Percentiles rank a stretch among this genome's conserved stretches.
Evolutionary conservation across 1,284 basidiomycete species (phyloP).

Genomic region (Trametes polyzona): DNA sequence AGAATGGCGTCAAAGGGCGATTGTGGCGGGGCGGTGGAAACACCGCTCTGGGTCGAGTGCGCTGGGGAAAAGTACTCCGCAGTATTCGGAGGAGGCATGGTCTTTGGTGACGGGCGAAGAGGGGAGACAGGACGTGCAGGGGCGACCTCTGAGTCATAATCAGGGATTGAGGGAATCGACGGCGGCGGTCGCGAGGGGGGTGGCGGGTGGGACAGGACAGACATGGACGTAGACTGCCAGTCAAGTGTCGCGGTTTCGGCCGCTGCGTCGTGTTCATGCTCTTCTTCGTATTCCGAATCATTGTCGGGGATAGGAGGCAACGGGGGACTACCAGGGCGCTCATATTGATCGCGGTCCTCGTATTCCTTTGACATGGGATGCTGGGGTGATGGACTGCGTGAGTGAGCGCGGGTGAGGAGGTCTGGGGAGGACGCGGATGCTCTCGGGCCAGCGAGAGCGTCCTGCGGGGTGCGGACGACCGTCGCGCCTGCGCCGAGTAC

Average conservation of each 20-base stretch:
- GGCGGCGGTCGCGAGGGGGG: constrained; percentile 35
- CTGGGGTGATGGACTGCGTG: constrained; percentile 20
- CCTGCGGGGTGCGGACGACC: constrained; percentile 75
- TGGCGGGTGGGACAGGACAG: constrained; percentile 41
- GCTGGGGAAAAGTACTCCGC: constrained; percentile 44
- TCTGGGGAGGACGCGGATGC: constrained; percentile 22
- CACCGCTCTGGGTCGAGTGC: constrained; percentile 39
- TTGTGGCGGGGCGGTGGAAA: constrained; percentile 40
- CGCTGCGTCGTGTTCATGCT: constrained; percentile 16
- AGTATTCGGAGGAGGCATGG: constrained; percentile 37
- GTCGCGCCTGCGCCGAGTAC: constrained; percentile 68
- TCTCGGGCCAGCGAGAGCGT: constrained; percentile 52
- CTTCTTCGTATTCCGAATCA: constrained; percentile 25
- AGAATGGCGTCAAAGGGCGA: constrained; percentile 68
- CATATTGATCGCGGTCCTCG: constrained; percentile 22
- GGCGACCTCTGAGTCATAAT: constrained; percentile 21
- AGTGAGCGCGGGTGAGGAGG: constrained; percentile 13
- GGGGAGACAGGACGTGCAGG: constrained; percentile 21
- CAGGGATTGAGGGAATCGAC: constrained; percentile 24
- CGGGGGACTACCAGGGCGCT: constrained; percentile 51
- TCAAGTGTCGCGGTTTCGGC: constrained; percentile 15
- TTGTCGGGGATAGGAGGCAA: constrained; percentile 54
- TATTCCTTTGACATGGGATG: constrained; percentile 31
- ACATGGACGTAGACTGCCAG: constrained; percentile 36
- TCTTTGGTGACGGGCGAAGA: constrained; percentile 49